Percentiles rank a stretch among this genome's conserved stretches.
Evolutionary conservation across 2,329 filamentous ascomycete species (phyloP).

Genomic region (Coleophoma cylindrospora): DNA sequence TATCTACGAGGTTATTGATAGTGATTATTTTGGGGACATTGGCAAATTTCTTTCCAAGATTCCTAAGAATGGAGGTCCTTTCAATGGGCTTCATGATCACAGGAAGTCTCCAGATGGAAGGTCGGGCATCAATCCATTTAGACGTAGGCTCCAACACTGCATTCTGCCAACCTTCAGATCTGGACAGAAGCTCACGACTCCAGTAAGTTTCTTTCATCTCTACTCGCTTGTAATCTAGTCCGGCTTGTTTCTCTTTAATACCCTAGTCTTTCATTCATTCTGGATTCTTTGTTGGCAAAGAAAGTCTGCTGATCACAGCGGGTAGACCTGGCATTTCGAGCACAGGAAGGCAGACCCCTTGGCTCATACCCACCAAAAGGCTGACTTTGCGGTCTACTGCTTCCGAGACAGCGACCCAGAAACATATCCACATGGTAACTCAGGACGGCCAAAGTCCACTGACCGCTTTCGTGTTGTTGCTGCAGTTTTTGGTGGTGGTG

Average conservation of each 20-base stretch:
- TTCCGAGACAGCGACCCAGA: neutral
- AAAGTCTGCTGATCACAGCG: neutral
- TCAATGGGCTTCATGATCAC: neutral
- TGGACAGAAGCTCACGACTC: too few species aligned
- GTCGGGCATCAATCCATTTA: too few species aligned
- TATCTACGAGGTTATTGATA: too few species aligned
- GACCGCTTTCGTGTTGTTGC: neutral
- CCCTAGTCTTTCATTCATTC: too few species aligned
- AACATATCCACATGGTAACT: neutral
- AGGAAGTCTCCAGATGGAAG: neutral
- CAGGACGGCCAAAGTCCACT: neutral
- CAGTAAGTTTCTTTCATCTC: too few species aligned
- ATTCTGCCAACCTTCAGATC: too few species aligned
- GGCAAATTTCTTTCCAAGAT: neutral
- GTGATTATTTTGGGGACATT: neutral
- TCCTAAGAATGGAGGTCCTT: neutral
- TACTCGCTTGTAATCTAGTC: too few species aligned
- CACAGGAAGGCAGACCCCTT: too few species aligned
- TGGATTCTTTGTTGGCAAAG: neutral
- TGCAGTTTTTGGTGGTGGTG: neutral
- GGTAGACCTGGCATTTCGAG: too few species aligned
- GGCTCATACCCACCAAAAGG: neutral
- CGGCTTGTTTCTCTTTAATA: too few species aligned
- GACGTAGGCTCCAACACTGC: too few species aligned
- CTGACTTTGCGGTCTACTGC: neutral